These are phyloP conservation scores for Acanthamoeba culbertsoni DNA, from an alignment of 208 protist species.

Conservation along the genomic window DNA sequence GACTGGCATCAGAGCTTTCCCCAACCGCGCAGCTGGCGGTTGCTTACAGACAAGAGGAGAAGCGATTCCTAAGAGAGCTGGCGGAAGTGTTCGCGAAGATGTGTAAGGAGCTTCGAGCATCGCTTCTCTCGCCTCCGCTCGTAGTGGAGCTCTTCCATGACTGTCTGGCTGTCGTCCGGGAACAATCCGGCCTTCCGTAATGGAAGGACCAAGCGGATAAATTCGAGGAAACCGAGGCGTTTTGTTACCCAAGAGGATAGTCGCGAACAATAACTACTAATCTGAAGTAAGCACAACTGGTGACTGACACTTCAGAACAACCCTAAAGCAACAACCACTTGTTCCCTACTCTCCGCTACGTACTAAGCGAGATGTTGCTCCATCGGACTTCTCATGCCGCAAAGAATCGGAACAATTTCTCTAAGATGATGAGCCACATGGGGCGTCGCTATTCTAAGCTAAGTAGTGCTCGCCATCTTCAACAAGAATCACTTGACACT, in stretches of 20 bases:
- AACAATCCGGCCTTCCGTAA: too few relatives aligned
- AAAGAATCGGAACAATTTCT: conserved; percentile 32
- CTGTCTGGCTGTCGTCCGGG: not conserved
- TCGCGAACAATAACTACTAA: too few relatives aligned
- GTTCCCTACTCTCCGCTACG: too few relatives aligned
- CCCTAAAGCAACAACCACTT: not conserved
- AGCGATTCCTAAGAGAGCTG: not conserved
- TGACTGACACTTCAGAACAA: too few relatives aligned
- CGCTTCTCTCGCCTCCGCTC: not conserved
- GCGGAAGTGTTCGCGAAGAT: not conserved
- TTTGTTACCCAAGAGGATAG: too few relatives aligned
- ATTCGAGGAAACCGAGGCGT: not conserved
- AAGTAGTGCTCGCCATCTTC: not conserved
- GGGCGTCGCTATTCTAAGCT: not conserved
- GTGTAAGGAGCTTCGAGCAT: not conserved
- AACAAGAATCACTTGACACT: not conserved
- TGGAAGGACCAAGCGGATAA: not conserved
- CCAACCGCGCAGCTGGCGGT: not conserved
- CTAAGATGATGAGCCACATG: conserved; percentile 22
- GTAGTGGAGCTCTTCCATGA: not conserved
- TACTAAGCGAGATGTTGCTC: not conserved
- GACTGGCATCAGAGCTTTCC: not conserved
- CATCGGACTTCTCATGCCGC: not conserved
- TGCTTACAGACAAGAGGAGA: not conserved
- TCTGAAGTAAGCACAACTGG: too few relatives aligned